Conservation (phyloP, 2,329 filamentous ascomycete species). For the Aureobasidium subglaciale region DNA sequence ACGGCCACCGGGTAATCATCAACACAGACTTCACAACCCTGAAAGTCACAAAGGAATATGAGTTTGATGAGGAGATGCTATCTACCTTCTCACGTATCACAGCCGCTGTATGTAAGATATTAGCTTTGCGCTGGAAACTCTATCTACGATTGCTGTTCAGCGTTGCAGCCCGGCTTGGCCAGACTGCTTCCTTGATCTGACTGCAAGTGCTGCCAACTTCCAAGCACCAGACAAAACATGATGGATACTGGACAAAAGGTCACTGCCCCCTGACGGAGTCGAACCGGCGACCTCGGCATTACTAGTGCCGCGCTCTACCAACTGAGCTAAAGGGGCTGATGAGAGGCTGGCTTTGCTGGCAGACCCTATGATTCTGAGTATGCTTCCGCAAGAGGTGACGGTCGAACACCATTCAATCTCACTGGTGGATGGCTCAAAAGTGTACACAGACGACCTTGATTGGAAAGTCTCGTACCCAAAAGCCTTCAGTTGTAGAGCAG, state of each 20-base stretch:
- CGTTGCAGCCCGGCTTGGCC: neutral
- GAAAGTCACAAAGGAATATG: neutral
- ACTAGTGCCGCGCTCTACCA: slow-evolving; percentile 14
- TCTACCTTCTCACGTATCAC: neutral
- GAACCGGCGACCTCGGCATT: slow-evolving; percentile 14
- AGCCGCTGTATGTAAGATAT: neutral
- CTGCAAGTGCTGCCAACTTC: too few species aligned
- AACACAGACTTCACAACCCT: neutral
- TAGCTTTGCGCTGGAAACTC: neutral
- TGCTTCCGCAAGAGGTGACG: too few species aligned
- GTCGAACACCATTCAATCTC: too few species aligned
- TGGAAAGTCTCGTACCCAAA: too few species aligned
- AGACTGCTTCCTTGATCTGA: too few species aligned
- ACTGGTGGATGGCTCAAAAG: too few species aligned
- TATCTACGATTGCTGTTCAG: neutral
- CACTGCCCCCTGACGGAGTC: slow-evolving; percentile 10
- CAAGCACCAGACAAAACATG: neutral
- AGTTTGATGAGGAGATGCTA: neutral
- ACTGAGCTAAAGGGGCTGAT: slow-evolving; percentile 12
- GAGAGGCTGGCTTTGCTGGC: neutral
- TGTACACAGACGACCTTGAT: too few species aligned
- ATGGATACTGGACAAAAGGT: neutral
- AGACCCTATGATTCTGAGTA: neutral
- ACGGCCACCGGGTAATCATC: neutral
- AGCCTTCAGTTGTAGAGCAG: too few species aligned